These are phyloP conservation scores for Aspergillus bridgeri DNA, from an alignment of 495 filamentous ascomycete genomes.

Conservation along the genomic window DNA sequence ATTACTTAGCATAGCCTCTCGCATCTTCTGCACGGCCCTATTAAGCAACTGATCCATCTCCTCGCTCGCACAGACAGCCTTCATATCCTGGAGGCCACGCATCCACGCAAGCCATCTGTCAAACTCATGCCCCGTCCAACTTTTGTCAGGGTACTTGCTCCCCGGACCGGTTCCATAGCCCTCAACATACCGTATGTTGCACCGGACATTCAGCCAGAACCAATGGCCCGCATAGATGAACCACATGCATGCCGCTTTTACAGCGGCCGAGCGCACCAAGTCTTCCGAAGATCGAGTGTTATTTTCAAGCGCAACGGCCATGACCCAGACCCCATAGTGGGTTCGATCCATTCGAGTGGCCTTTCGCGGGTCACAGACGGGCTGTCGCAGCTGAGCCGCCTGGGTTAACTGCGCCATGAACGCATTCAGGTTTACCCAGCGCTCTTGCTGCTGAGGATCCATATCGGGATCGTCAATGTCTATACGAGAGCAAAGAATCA, in stretches of 20 bases:
- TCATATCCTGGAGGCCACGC: neutral
- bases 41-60: neutral
- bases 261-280: neutral
- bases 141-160: neutral
- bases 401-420: neutral
- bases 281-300: neutral
- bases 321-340: neutral
- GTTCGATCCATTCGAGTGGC: neutral
- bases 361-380: neutral
- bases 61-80: neutral
- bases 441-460: neutral
- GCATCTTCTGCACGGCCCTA: no score
- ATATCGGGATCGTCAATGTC: neutral
- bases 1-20: no score
- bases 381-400: neutral
- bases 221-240: neutral
- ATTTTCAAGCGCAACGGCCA: neutral
- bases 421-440: neutral
- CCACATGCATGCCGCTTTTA: neutral
- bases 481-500: neutral
- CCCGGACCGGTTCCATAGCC: no score
- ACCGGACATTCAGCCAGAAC: neutral
- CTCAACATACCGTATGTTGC: neutral
- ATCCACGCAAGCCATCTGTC: neutral
- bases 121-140: neutral